Percentiles rank a stretch among this genome's conserved stretches.
Conservation (phyloP, 2,329 filamentous ascomycete genomes). For the Graphilbum fragrans region DNA sequence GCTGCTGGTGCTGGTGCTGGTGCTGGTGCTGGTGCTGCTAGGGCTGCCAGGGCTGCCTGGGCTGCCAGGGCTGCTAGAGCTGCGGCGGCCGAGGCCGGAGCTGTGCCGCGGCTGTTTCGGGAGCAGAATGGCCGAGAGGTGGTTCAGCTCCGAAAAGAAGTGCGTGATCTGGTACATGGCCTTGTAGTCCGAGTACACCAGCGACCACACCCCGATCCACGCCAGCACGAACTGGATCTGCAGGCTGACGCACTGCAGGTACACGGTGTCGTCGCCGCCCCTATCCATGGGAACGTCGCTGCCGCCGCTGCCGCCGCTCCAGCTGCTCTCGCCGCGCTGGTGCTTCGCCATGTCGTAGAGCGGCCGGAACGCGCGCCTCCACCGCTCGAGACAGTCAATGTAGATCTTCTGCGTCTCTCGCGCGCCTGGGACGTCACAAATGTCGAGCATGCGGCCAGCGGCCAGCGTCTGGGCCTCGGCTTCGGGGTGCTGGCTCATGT, state of each 20-base stretch:
- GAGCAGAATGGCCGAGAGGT: conserved; percentile 24
- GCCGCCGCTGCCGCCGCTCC: neutral
- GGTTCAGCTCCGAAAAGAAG: conserved; percentile 28
- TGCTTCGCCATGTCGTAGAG: conserved; percentile 17
- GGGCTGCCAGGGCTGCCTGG: no score
- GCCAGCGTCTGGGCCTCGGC: neutral
- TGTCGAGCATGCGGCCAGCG: conserved; percentile 6
- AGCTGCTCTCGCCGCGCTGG: conserved; percentile 8
- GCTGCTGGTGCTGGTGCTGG: neutral
- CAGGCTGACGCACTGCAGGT: conserved; percentile 25
- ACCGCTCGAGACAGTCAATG: conserved; percentile 25
- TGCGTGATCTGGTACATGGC: conserved; percentile 25
- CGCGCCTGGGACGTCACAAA: conserved; percentile 9
- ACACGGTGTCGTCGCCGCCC: conserved; percentile 8
- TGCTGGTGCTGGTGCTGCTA: neutral
- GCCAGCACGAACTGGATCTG: conserved; percentile 30
- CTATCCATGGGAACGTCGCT: neutral
- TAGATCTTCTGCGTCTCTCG: conserved; percentile 15
- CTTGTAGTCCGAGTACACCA: conserved; percentile 23
- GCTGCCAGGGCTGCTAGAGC: neutral
- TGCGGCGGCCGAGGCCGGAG: neutral
- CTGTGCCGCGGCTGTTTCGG: conserved; percentile 10
- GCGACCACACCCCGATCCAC: conserved; percentile 24
- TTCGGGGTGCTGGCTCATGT: conserved; percentile 4
- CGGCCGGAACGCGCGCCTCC: conserved; percentile 24